Evolutionary conservation across 352 stramenopile species (phyloP).

Genomic region (Pythium dissimile): DNA sequence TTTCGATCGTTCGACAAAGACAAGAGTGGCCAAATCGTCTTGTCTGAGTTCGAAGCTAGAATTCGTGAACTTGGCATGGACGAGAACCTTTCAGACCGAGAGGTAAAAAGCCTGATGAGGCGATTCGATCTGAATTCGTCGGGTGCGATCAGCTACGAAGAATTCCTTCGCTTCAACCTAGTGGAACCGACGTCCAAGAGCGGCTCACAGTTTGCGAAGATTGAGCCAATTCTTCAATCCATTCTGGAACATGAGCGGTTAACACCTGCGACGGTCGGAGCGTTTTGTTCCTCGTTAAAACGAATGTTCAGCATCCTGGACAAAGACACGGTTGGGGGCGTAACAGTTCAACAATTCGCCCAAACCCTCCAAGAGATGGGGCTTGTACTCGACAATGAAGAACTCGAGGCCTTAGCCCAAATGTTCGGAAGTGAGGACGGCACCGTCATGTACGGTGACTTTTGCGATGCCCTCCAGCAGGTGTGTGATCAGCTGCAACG

Average conservation of each 20-base stretch:
- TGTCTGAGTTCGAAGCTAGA: slow-evolving; percentile 69
- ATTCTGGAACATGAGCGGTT: slow-evolving; percentile 53
- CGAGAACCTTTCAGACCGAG: slow-evolving; percentile 65
- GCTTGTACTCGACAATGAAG: slow-evolving; percentile 31
- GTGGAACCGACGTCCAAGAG: slow-evolving; percentile 53
- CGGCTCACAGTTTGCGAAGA: slow-evolving; percentile 5
- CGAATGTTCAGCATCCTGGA: slow-evolving; percentile 82
- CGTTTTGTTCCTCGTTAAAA: slow-evolving; percentile 67
- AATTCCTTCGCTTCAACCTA: slow-evolving; percentile 79
- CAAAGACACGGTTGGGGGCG: slow-evolving; percentile 55
- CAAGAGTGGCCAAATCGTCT: slow-evolving; percentile 54
- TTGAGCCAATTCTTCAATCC: slow-evolving; percentile 42
- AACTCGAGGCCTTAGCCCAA: slow-evolving; percentile 40
- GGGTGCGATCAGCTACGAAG: slow-evolving; percentile 66
- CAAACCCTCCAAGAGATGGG: slow-evolving; percentile 66
- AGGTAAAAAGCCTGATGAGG: slow-evolving; percentile 78
- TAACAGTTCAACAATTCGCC: slow-evolving; percentile 43
- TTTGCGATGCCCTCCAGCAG: slow-evolving; percentile 52
- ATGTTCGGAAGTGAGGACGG: slow-evolving; percentile 38
- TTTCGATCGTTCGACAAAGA: slow-evolving; percentile 78
- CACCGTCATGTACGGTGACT: slow-evolving; percentile 41
- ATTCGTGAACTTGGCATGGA: slow-evolving; percentile 72
- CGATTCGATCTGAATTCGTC: slow-evolving; percentile 67
- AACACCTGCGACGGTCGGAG: slow-evolving; percentile 30
- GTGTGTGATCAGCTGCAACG: slow-evolving; percentile 34